Evolutionary conservation across 768 basidiomycete species (phyloP).

Genomic region (Gyrodon lividus): DNA sequence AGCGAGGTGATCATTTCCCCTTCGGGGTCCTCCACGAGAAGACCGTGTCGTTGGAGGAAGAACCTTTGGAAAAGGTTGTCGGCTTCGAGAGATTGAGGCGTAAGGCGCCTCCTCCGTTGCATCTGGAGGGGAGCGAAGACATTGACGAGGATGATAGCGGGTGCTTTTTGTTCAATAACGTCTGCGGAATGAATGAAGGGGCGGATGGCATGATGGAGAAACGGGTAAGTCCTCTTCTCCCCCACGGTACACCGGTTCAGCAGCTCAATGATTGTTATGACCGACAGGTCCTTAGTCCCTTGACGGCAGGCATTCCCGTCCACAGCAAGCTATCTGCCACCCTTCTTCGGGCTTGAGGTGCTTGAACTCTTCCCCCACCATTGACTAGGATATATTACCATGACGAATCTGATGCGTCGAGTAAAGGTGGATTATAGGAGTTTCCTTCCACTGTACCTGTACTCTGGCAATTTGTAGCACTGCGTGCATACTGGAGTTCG

Average conservation of each 20-base stretch:
- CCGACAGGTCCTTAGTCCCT: constrained; percentile 7
- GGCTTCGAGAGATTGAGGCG: constrained; percentile 7
- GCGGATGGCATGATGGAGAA: background rate
- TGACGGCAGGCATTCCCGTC: constrained; percentile 2
- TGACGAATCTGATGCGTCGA: no score
- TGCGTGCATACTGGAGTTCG: background rate
- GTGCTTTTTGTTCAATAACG: background rate
- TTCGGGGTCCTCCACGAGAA: background rate
- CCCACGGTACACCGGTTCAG: background rate
- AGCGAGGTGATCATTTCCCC: background rate
- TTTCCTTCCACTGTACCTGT: no score
- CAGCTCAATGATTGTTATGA: background rate
- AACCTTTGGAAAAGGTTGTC: background rate
- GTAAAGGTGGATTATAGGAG: no score
- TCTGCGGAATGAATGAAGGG: background rate
- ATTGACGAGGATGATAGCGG: background rate
- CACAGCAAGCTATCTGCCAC: constrained; percentile 13
- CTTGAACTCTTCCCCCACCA: no score
- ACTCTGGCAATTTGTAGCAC: no score
- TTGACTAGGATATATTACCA: no score
- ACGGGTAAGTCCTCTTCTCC: background rate
- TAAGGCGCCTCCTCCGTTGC: constrained; percentile 1
- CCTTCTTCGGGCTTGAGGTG: background rate
- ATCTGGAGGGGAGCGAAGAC: background rate
- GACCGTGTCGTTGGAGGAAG: background rate